Conservation (phyloP, 345 rosid species). For the Populus deltoides region DNA sequence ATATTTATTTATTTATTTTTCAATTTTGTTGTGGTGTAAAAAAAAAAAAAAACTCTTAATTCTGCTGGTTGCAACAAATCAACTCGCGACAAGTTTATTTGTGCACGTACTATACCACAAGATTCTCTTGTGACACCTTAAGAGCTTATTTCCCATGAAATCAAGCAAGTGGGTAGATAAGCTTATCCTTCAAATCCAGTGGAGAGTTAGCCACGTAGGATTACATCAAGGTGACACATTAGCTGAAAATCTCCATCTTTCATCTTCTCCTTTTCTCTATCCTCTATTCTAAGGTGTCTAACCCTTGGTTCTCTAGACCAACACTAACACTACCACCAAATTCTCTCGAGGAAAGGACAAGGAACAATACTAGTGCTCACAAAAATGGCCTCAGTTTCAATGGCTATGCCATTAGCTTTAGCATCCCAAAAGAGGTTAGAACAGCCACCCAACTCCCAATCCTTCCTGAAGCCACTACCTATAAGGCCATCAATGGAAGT, state of each 20-base stretch:
- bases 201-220: slow-evolving; percentile 14
- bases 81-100: too few species aligned
- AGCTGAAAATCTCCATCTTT: slow-evolving; percentile 2
- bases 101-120: too few species aligned
- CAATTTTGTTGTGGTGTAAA: too few species aligned
- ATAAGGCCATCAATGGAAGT: not conserved
- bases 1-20: too few species aligned
- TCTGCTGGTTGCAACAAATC: too few species aligned
- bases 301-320: too few species aligned
- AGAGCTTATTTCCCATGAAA: not conserved
- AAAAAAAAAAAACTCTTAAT: too few species aligned
- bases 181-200: slow-evolving; percentile 21
- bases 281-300: slow-evolving; percentile 5
- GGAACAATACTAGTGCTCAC: not conserved
- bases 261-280: slow-evolving; percentile 11
- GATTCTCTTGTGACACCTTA: not conserved
- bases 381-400: slow-evolving; percentile 12
- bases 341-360: not conserved
- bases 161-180: slow-evolving; percentile 11
- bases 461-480: slow-evolving; percentile 7
- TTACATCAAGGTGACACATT: not conserved
- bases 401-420: slow-evolving; percentile 10
- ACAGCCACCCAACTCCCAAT: not conserved
- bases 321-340: not conserved
- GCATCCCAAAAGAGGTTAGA: not conserved